Base-by-base conservation (phyloP, 106 monocot species). In the Vanilla planifolia region DNA sequence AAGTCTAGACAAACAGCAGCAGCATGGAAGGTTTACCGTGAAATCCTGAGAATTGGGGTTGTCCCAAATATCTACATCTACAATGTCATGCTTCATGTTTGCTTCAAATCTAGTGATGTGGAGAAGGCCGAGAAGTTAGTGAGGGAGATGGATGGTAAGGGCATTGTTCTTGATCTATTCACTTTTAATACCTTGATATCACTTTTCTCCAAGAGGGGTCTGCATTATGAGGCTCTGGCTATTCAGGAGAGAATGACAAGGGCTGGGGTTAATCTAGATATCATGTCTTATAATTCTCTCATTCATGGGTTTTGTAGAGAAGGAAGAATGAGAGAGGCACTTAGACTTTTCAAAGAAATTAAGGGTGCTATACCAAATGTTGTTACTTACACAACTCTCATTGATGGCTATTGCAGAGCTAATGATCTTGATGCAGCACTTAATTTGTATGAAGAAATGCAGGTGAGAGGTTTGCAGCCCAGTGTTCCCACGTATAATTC, bases 41-140 rank as follows among this genome's bases (percentile, higher is more conserved):
- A 88, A 51, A 88, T 98, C 75, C 59, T 67, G 6, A 36, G 28
- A 7, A 26, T 67, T 5, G 77, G 79, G 0, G 62, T 88, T 47
- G 47, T 58, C 33, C 51, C 70, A 6, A 92, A 98, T 67, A 37
- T 52, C 24, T 66, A 82, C 66, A 70, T 98, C n/a, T 92, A 76
- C 59, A 98, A 98, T 67, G 86, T 68, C 24, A 88, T 92, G 88
- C 14, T 98, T 3, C 84, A 98, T 62, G 98, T 85, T 33, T 98
- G 85, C 50, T 74, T 63, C 42, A 85, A 65, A 67, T 76, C 98
- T 1, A 67, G 77, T 1, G 79, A 92, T 50, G 66, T 60, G 6
- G 76, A 70, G 48, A 77, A 63, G 32, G 91, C 98, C 0, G 74
- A 80, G 48, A 66, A 46, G 16, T 48, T 98, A 58, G 50, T 92